phyloP scores from a whole-genome alignment of 1,284 basidiomycete genomes.

The Termitomyces sp. region DNA sequence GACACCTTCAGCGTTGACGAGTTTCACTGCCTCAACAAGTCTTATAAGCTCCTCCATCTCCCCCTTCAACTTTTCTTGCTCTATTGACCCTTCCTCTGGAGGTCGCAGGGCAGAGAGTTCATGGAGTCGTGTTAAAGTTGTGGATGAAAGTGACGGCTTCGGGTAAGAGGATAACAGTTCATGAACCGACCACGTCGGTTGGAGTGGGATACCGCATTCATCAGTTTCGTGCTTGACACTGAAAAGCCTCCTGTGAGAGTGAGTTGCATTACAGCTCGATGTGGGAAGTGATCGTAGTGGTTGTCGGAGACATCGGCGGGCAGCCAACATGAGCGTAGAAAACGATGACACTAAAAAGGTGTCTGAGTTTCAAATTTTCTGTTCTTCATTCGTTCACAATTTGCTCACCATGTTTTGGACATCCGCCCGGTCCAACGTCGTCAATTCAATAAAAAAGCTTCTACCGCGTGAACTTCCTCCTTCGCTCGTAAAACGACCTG shows the following conservation, averaged over 20 bases:
- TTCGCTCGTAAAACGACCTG: constrained; percentile 48
- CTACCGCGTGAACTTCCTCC: constrained; percentile 51
- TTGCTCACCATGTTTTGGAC: constrained; percentile 31
- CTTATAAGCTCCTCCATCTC: constrained; percentile 67
- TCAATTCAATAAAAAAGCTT: constrained; percentile 46
- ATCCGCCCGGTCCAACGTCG: constrained; percentile 25
- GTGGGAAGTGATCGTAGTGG: neutral
- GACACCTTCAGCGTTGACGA: constrained; percentile 43
- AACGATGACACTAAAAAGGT: neutral
- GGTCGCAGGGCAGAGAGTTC: constrained; percentile 65
- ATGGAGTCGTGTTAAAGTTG: constrained; percentile 58
- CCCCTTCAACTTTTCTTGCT: constrained; percentile 43
- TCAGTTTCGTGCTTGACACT: constrained; percentile 36
- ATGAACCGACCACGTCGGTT: constrained; percentile 73
- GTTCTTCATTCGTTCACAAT: constrained; percentile 14
- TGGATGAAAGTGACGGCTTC: constrained; percentile 50
- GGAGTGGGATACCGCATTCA: constrained; percentile 53
- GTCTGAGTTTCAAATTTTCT: constrained; percentile 31
- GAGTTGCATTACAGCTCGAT: constrained; percentile 6
- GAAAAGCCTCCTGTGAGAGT: constrained; percentile 13
- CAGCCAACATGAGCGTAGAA: constrained; percentile 21
- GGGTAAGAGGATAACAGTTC: constrained; percentile 71
- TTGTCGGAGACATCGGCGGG: constrained; percentile 19
- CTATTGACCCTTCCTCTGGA: constrained; percentile 49
- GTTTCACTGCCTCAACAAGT: constrained; percentile 72